Evolutionary conservation across 2,329 filamentous ascomycete genomes (phyloP).

Genomic region (Aureobasidium namibiae): DNA sequence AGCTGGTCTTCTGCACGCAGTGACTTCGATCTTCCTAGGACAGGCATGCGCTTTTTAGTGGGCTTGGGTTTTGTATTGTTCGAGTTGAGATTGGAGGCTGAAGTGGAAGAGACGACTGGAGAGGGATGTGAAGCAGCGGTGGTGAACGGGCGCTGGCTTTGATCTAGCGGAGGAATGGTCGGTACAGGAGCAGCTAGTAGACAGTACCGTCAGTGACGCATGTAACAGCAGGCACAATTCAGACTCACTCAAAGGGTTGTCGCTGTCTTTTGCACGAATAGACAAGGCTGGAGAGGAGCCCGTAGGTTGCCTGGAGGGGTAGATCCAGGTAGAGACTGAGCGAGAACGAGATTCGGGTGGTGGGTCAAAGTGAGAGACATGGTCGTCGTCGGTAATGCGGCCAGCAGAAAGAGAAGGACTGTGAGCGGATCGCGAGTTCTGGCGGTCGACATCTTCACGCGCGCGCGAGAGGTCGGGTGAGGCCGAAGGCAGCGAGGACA

Average conservation of each 20-base stretch:
- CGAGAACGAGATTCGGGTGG: conserved; percentile 1
- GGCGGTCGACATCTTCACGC: conserved; percentile 9
- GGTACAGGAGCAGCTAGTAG: not conserved
- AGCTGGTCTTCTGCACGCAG: conserved; percentile 25
- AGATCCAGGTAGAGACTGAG: conserved; percentile 6
- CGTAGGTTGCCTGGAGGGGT: conserved; percentile 25
- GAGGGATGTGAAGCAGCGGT: not conserved
- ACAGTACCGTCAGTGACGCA: not conserved
- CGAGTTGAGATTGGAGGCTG: not conserved
- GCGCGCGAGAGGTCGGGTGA: conserved; percentile 18
- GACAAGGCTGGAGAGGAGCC: conserved; percentile 38
- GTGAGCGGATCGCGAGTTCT: conserved; percentile 14
- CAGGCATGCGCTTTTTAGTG: conserved; percentile 14
- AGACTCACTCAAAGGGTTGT: not conserved
- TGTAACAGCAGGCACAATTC: not conserved
- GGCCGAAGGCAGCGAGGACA: conserved; percentile 23
- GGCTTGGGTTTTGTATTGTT: conserved; percentile 11
- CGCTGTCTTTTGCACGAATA: conserved; percentile 7
- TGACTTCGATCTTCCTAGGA: conserved; percentile 15
- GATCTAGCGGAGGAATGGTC: not conserved
- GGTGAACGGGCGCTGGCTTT: conserved; percentile 3
- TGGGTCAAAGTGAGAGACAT: conserved; percentile 11
- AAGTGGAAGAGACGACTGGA: not conserved
- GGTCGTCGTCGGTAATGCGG: conserved; percentile 12
- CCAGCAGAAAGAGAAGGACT: conserved; percentile 16